Evolutionary conservation across 164 flowering plant genomes (phyloP), one percentile per base, ranked within the genome.

Genomic region (Aristolochia fimbriata): DNA sequence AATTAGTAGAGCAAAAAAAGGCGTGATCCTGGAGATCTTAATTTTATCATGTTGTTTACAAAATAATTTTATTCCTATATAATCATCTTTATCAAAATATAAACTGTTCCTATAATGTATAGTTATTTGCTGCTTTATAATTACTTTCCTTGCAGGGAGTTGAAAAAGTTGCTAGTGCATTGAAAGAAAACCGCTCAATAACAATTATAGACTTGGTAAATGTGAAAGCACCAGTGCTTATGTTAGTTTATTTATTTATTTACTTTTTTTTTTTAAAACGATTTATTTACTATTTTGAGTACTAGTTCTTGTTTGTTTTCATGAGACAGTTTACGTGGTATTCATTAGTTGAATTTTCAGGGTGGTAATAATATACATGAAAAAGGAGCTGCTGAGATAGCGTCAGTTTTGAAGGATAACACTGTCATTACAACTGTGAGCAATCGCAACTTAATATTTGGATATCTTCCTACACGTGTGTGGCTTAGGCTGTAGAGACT

Each of bases 341-440:
- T 16, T 52, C 43, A 37, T 10, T 37, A 10, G 10, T 37, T 48
- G 19, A 33, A 47, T 49, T 61, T 57, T 24, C 77, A 91, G 99
- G 96, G 96, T 10, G 99, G 99, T 22, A 88, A 91, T 74, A 84
- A 91, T 76, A 94, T 94, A 49, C 95, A 76, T 74, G 89, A 87
- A 14, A 72, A 75, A 61, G 97, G 99, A 22, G 71, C 77, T 50
- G 68, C 53, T 70, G 78, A 65, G 45, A 76, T 93, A 33, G 86
- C 97, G 51, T 73, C 61, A 63, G 89, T 81, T 63, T 68, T 90
- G 56, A 88, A 83, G 78, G 97, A 93, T 74, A 90, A 90, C 67
- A 45, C 71, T 41, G 66, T 81, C 59, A 76, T 94, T 57, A 83
- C 81, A 51, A 70, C 80, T 57, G 99, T 91, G 68, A 78, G 87